These are phyloP conservation scores for Schwanniomyces pseudopolymorphus DNA, from an alignment of 805 yeast genomes.

Conservation along the genomic window DNA sequence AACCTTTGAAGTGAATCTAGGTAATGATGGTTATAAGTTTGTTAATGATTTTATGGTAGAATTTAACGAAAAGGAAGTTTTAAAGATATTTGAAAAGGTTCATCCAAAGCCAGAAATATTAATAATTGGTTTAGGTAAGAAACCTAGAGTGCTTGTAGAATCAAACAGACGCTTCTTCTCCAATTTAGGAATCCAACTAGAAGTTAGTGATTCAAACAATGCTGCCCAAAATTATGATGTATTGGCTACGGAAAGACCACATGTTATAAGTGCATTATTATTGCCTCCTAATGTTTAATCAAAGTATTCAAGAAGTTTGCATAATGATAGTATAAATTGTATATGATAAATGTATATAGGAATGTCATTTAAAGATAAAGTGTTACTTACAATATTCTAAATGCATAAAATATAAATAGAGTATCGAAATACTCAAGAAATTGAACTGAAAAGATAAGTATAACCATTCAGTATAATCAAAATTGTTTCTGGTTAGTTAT, in stretches of 20 bases:
- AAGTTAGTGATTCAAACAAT: slow-evolving; percentile 59
- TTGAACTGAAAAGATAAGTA: not conserved
- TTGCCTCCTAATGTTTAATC: slow-evolving; percentile 62
- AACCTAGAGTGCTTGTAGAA: slow-evolving; percentile 63
- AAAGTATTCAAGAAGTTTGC: not conserved
- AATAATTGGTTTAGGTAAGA: slow-evolving; percentile 68
- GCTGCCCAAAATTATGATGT: slow-evolving; percentile 73
- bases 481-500: not conserved
- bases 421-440: not conserved
- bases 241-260: slow-evolving; percentile 76
- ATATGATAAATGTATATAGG: not conserved
- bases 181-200: slow-evolving; percentile 66
- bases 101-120: slow-evolving; percentile 79
- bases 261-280: slow-evolving; percentile 68
- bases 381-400: not conserved
- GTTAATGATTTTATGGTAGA: slow-evolving; percentile 54
- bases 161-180: slow-evolving; percentile 48
- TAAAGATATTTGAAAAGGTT: slow-evolving; percentile 51
- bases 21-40: slow-evolving; percentile 44
- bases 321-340: not conserved
- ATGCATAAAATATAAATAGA: not conserved
- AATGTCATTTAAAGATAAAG: not conserved
- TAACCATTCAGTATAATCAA: not conserved
- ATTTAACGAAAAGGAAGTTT: slow-evolving; percentile 38
- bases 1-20: slow-evolving; percentile 57